These are phyloP conservation scores for Yarrowia galli DNA, from an alignment of 1,139 yeast species.

Conservation along the genomic window DNA sequence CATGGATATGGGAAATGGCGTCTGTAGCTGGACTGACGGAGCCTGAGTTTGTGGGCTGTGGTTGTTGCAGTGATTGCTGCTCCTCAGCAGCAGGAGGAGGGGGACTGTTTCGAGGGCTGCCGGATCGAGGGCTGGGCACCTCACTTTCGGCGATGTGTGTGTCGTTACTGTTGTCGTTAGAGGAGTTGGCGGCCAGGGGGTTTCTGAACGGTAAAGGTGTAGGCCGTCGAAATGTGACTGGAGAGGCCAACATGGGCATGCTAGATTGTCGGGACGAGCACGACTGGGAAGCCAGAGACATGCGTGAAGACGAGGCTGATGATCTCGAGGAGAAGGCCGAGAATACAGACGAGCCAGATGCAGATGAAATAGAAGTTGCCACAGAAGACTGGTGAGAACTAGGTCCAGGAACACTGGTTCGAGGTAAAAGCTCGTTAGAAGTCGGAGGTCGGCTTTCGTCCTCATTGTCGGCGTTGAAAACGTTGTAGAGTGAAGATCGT, in stretches of 20 bases:
- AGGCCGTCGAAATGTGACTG: slow-evolving; percentile 13
- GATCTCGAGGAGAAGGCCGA: slow-evolving; percentile 9
- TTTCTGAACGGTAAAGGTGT: slow-evolving; percentile 22
- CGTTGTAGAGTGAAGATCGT: slow-evolving; percentile 19
- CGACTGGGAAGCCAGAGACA: slow-evolving; percentile 13
- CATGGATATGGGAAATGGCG: slow-evolving; percentile 17
- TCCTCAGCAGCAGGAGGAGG: neutral
- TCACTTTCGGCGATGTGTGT: slow-evolving; percentile 14
- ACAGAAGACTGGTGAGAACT: slow-evolving; percentile 1
- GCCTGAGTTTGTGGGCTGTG: neutral
- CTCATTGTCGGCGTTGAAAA: slow-evolving; percentile 16
- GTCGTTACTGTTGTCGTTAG: neutral
- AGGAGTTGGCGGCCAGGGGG: neutral
- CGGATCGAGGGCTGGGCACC: slow-evolving; percentile 27
- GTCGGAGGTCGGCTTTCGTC: neutral
- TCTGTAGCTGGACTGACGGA: slow-evolving; percentile 13
- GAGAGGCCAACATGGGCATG: neutral
- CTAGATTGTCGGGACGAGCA: slow-evolving; percentile 10
- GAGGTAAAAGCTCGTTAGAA: neutral
- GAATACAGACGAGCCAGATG: slow-evolving; percentile 19
- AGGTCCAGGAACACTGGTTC: slow-evolving; percentile 4
- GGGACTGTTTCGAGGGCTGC: slow-evolving; percentile 18
- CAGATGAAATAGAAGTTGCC: slow-evolving; percentile 26
- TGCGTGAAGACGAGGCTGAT: slow-evolving; percentile 17
- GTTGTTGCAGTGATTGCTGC: neutral